A percentile compares a stretch with the other conserved stretches of the same genome.
Conservation (phyloP, 805 yeast species). For the Starmerella stigmatis region DNA sequence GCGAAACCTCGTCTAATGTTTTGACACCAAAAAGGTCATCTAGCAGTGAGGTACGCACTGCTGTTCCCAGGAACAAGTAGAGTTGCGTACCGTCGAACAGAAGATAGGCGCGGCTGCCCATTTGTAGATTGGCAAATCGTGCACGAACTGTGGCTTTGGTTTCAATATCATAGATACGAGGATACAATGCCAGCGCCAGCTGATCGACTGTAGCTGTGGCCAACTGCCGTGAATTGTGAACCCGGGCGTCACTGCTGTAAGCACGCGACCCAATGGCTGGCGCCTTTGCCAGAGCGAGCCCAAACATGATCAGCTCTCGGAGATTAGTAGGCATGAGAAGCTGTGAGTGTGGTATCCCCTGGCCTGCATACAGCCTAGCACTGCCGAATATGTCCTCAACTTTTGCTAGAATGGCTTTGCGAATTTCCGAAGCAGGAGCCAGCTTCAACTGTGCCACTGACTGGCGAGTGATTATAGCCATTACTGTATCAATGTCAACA, state of each 20-base stretch:
- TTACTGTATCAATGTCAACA: conserved; percentile 62
- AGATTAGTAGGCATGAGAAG: conserved; percentile 74
- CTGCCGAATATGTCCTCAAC: conserved; percentile 47
- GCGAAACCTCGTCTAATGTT: conserved; percentile 37
- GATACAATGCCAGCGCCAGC: conserved; percentile 61
- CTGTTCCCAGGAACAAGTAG: conserved; percentile 12
- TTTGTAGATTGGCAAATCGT: conserved; percentile 22
- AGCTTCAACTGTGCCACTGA: conserved; percentile 33
- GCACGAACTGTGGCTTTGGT: conserved; percentile 28
- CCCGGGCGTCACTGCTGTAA: conserved; percentile 48
- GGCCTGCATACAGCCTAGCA: conserved; percentile 41
- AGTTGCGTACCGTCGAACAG: conserved; percentile 49
- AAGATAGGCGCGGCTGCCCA: conserved; percentile 61
- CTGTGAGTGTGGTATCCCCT: conserved; percentile 42
- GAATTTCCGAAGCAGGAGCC: conserved; percentile 28
- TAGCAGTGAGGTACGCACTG: conserved; percentile 47
- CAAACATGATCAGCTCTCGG: conserved; percentile 54
- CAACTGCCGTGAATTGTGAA: conserved; percentile 44
- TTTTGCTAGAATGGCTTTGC: conserved; percentile 44
- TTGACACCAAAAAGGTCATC: conserved; percentile 60
- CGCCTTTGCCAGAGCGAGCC: conserved; percentile 61
- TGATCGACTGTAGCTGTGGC: conserved; percentile 45
- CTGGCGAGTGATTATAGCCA: conserved; percentile 46
- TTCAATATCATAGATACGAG: conserved; percentile 39
- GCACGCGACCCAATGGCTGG: conserved; percentile 46